Percentiles rank a stretch among this genome's conserved stretches.
Conservation (phyloP, 805 yeast genomes). For the Candida chilensis region DNA sequence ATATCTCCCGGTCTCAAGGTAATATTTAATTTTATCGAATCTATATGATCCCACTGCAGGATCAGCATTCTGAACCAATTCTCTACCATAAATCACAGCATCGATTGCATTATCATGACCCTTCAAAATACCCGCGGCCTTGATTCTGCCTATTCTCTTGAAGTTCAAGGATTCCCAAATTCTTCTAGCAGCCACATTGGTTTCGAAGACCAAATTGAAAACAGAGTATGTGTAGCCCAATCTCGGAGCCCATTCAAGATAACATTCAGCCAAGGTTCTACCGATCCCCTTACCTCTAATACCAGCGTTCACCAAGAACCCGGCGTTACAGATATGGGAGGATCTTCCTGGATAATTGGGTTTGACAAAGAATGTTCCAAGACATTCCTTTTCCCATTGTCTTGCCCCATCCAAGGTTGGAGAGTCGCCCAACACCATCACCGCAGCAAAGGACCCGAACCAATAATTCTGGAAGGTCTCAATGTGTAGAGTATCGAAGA, state of each 20-base stretch:
- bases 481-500: slow-evolving; percentile 67
- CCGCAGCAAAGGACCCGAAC: slow-evolving; percentile 81
- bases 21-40: slow-evolving; percentile 70
- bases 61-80: slow-evolving; percentile 49
- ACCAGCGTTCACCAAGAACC: slow-evolving; percentile 85
- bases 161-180: slow-evolving; percentile 74
- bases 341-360: slow-evolving; percentile 92
- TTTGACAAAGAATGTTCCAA: slow-evolving; percentile 78
- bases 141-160: slow-evolving; percentile 68
- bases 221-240: slow-evolving; percentile 80
- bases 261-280: slow-evolving; percentile 72
- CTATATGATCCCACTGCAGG: slow-evolving; percentile 44
- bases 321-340: slow-evolving; percentile 87
- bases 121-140: slow-evolving; percentile 82
- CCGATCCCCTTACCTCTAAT: slow-evolving; percentile 92
- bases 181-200: slow-evolving; percentile 74
- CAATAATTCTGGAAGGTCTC: slow-evolving; percentile 78
- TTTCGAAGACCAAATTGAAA: slow-evolving; percentile 82
- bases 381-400: slow-evolving; percentile 89
- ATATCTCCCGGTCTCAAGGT: slow-evolving; percentile 76
- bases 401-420: slow-evolving; percentile 36
- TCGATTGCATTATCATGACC: slow-evolving; percentile 83
- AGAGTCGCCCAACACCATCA: slow-evolving; percentile 70
- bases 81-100: slow-evolving; percentile 78
- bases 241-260: slow-evolving; percentile 83